Base-by-base conservation (phyloP, 371 early-diverging fungal species). In the Apophysomyces ossiformis region DNA sequence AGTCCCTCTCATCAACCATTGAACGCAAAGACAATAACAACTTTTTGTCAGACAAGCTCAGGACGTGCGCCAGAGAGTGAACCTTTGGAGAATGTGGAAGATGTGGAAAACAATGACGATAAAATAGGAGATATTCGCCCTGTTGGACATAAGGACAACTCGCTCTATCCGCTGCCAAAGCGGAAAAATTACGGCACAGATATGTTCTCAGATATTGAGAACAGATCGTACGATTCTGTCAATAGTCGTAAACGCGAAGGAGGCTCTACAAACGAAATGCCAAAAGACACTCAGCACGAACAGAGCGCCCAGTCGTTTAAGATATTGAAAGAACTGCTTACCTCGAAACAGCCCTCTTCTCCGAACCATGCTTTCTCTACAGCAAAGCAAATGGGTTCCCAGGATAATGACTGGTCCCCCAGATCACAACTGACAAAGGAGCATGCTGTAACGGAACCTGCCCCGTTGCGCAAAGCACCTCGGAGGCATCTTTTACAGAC, bases 401-500 rank as follows among this genome's bases (percentile, higher is more conserved):
- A 21, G 13, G 46, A 63, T 32, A 54, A 44, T 36, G 26, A 59
- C 9, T 39, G 36, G 35, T 58, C 35, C 1, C 41, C 39, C 7
- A 7, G 16, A 32, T 56, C 37, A 15, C 61, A 16, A 21, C 15
- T 15, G 16, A 44, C 18, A 44, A 46, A 15, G 35, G 5, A 32
- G 15, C 45, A 16, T 15, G 13, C 62, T 15, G 6, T n/a, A 41
- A 5, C n/a, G 35, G 63, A 58, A 58, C 66, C 69, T 7, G 60
- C 68, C 37, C 61, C 68, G 39, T 46, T 71, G 35, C 69, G 64
- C 12, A 63, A 46, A 4, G 71, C 81, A 26, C 86, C 84, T 1
- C 86, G 93, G 45, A 76, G 75, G 63, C 89, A 91, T 61, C 72
- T 95, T 18, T 76, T 90, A 18, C 93, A 93, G 36, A 90, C 93